These are phyloP conservation scores for Cordyceps tenuipes DNA, from an alignment of 2,329 filamentous ascomycete genomes.

Conservation along the genomic window DNA sequence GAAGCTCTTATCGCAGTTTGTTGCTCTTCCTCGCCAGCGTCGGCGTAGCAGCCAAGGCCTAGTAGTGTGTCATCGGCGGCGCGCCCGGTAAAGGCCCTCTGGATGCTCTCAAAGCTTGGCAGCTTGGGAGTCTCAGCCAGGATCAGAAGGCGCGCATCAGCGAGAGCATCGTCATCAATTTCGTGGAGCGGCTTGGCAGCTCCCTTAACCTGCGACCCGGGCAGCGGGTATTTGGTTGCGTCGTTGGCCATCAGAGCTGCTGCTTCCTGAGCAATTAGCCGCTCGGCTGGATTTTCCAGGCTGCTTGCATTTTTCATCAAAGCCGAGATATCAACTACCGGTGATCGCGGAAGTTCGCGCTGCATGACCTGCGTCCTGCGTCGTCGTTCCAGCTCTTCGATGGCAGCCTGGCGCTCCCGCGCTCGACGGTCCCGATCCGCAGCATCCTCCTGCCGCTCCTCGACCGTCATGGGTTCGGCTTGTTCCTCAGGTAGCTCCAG, in stretches of 20 bases:
- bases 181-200: conserved; percentile 49
- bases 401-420: conserved; percentile 61
- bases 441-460: conserved; percentile 47
- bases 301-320: conserved; percentile 56
- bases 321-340: conserved; percentile 59
- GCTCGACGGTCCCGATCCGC: conserved; percentile 76
- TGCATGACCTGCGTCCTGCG: conserved; percentile 90
- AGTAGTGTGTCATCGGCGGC: conserved; percentile 56
- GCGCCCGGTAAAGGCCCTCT: conserved; percentile 44
- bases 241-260: conserved; percentile 77
- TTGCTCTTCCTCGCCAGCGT: conserved; percentile 65
- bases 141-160: conserved; percentile 69
- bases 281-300: conserved; percentile 55
- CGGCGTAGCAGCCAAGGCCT: conserved; percentile 71
- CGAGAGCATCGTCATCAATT: conserved; percentile 64
- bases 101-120: conserved; percentile 42
- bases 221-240: conserved; percentile 64
- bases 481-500: conserved; percentile 83
- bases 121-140: conserved; percentile 55
- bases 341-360: conserved; percentile 68
- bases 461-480: conserved; percentile 43
- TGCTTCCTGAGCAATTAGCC: conserved; percentile 67
- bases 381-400: conserved; percentile 68
- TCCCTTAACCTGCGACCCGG: conserved; percentile 57
- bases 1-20: conserved; percentile 55